Base-by-base conservation (phyloP, 768 basidiomycete species). In the Gloeostereum incarnatum region DNA sequence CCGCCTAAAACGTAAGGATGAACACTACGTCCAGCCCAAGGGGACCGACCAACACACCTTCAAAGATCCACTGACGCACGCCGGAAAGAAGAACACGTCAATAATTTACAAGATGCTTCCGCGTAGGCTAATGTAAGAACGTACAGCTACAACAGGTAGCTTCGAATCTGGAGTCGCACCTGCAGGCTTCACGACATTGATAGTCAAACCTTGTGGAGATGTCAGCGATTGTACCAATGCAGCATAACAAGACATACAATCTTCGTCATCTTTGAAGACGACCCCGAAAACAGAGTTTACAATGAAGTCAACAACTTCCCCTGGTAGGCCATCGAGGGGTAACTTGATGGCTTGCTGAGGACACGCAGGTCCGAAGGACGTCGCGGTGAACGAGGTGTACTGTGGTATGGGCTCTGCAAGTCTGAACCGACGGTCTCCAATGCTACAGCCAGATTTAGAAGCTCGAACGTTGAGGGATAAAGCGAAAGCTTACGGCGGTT, bases 11-110 rank as follows among this genome's bases (percentile, higher is more conserved):
- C 23, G 23, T 8, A 14, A 13, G 11, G 31, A 17, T 23, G 5
- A 1, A 11, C 1, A 26, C 22, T 36, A 1, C 13, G 9, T 2
- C 33, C 6, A 16, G 19, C 25, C 11, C 10, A 18, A 8, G 25
- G 8, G 23, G 30, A 18, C 6, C 19, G 25, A 6, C 6, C 9
- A 8, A 25, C 11, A 4, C 37, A 54, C 69, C 67, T 24, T 66
- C 67, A 36, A 51, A 66, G 18, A 71, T 68, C 69, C 66, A 71
- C 67, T 69, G 9, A 6, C n/a, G n/a, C n/a, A n/a, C n/a, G n/a
- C n/a, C n/a, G n/a, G n/a, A n/a, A n/a, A n/a, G n/a, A n/a, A n/a
- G n/a, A 19, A 31, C 16, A 3, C 3, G 4, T 8, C 11, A 39
- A 10, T 9, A 30, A 13, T 5, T 20, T 14, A 21, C 9, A n/a